Percentiles rank a stretch among this genome's conserved stretches.
These are phyloP conservation scores for Pleurotus djamor DNA, from an alignment of 768 basidiomycete species.

Conservation along the genomic window DNA sequence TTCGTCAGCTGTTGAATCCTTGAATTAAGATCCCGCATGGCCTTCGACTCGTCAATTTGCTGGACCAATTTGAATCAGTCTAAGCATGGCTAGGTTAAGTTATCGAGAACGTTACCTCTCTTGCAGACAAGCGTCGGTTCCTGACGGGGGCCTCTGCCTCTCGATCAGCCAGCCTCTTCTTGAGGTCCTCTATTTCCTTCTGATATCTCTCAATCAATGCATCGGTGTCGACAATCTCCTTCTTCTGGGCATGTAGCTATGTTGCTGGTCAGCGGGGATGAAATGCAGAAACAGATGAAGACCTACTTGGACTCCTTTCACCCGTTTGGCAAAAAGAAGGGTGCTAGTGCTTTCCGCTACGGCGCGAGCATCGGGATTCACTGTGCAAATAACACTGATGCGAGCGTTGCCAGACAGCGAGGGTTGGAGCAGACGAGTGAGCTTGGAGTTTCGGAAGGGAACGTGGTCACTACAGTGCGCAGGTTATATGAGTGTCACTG, in stretches of 20 bases:
- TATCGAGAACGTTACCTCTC: constrained; percentile 32
- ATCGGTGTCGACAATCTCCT: constrained; percentile 90
- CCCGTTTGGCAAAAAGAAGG: constrained; percentile 85
- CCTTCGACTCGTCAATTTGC: constrained; percentile 84
- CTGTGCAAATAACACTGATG: constrained; percentile 94
- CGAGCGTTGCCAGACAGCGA: constrained; percentile 94
- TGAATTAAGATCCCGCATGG: constrained; percentile 79
- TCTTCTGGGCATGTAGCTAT: constrained; percentile 84
- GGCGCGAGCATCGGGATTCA: constrained; percentile 82
- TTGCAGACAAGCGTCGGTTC: constrained; percentile 46
- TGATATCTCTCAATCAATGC: constrained; percentile 93
- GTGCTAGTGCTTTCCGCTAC: constrained; percentile 87
- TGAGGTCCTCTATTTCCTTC: constrained; percentile 91
- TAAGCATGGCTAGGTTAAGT: neutral
- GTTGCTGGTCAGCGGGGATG: neutral
- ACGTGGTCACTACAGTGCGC: constrained; percentile 67
- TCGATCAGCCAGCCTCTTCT: constrained; percentile 64
- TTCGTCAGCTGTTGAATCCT: constrained; percentile 83
- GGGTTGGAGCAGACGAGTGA: constrained; percentile 92
- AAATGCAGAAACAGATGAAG: neutral
- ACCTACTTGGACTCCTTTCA: constrained; percentile 82
- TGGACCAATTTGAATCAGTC: constrained; percentile 20
- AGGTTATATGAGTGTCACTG: neutral
- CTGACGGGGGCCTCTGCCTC: constrained; percentile 60
- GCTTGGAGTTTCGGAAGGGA: constrained; percentile 93